Percentiles rank a stretch among this genome's conserved stretches.
Conservation (phyloP, 2,329 filamentous ascomycete species). For the Ceratocystis huliohia region DNA sequence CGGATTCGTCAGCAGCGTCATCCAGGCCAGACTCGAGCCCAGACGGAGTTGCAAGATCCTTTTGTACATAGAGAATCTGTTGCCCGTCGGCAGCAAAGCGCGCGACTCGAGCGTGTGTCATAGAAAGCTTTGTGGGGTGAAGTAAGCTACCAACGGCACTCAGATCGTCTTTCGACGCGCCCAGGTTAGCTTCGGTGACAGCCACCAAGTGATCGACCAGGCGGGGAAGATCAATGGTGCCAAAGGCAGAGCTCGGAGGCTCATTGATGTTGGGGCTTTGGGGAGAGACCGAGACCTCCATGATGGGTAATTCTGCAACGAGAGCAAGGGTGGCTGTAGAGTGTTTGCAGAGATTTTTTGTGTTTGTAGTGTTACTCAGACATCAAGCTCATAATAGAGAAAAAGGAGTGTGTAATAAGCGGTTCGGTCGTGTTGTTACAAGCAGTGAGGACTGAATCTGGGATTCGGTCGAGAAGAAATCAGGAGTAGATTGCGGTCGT, state of each 20-base stretch:
- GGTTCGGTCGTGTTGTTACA: background rate
- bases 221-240: slow-evolving; percentile 51
- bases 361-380: background rate
- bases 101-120: slow-evolving; percentile 76
- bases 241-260: slow-evolving; percentile 35
- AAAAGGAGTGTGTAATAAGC: slow-evolving; percentile 1
- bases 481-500: background rate
- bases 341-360: background rate
- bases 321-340: background rate
- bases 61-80: slow-evolving; percentile 80
- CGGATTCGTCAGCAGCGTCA: slow-evolving; percentile 35
- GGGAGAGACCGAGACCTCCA: slow-evolving; percentile 41
- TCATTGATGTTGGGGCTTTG: slow-evolving; percentile 37
- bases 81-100: slow-evolving; percentile 84
- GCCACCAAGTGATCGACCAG: slow-evolving; percentile 60
- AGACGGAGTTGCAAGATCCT: slow-evolving; percentile 52
- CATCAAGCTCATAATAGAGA: slow-evolving; percentile 5
- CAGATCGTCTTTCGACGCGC: slow-evolving; percentile 65
- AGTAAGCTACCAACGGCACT: slow-evolving; percentile 72
- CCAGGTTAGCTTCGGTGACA: slow-evolving; percentile 60
- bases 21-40: slow-evolving; percentile 39
- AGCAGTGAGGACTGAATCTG: background rate
- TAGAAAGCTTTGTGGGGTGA: slow-evolving; percentile 54
- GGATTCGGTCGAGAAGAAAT: background rate
- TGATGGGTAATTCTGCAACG: slow-evolving; percentile 27